phyloP scores from a whole-genome alignment of 495 filamentous ascomycete species.

The Neurospora sp. region DNA sequence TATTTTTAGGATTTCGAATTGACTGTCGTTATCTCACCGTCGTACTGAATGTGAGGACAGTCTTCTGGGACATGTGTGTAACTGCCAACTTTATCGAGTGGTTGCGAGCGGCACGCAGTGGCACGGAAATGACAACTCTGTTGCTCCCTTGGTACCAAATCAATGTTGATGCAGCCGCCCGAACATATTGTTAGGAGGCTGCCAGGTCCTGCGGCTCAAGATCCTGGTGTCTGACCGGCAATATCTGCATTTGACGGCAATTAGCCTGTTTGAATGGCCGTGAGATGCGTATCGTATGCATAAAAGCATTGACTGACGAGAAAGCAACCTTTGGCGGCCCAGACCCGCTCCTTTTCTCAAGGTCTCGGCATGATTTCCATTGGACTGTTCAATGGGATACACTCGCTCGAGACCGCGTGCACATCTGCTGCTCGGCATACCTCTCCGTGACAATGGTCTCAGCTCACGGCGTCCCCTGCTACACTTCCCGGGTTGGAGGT shows the following conservation, averaged over 20 bases:
- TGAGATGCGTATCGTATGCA: not conserved
- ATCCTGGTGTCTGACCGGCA: constrained; percentile 6
- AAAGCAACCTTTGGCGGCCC: constrained; percentile 6
- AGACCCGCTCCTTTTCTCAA: not conserved
- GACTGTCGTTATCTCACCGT: constrained; percentile 1
- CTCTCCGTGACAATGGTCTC: constrained; percentile 14
- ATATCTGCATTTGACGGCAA: constrained; percentile 14
- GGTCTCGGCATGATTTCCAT: constrained; percentile 7
- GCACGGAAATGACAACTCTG: constrained; percentile 14
- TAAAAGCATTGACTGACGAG: not conserved
- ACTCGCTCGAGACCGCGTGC: not conserved
- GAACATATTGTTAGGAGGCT: not conserved
- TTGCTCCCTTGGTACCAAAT: constrained; percentile 6
- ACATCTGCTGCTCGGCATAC: constrained; percentile 13
- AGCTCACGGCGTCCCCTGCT: constrained; percentile 2
- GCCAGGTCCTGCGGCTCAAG: constrained; percentile 1
- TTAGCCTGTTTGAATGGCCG: constrained; percentile 17
- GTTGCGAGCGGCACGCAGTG: constrained; percentile 14
- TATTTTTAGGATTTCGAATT: not conserved
- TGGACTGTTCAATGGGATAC: constrained; percentile 2
- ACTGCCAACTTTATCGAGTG: not conserved
- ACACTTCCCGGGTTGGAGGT: not conserved
- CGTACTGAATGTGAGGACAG: not conserved
- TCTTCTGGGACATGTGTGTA: not conserved
- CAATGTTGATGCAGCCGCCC: not conserved